Evolutionary conservation across 2,329 filamentous ascomycete species (phyloP), one percentile per base, ranked within the genome.

Genomic region (Neofusicoccum laricinum): DNA sequence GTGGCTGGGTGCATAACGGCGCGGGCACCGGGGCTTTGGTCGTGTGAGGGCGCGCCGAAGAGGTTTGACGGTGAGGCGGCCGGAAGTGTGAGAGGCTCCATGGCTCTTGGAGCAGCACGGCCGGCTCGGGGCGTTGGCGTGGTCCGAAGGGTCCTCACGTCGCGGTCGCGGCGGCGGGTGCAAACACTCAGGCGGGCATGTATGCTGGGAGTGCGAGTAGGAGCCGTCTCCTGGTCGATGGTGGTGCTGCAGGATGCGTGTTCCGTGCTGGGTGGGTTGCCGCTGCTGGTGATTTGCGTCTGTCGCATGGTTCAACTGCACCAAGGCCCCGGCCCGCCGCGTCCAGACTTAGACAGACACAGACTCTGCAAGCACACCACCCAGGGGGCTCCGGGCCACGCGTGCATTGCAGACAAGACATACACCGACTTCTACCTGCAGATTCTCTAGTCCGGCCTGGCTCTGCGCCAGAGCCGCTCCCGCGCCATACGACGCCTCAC

Each of bases 181-280:
- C 15, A 36, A 17, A 21, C 14, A 34, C 40, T 46, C 41, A 59
- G 55, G 40, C 53, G 40, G 55, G 25, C 55, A 59, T 59, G 55
- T 59, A 59, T 25, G 55, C 55, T 19, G n/a, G 38, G 30, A 32
- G 55, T n/a, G 30, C 25, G 55, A 46, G 41, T 11, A 41, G n/a
- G 30, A 25, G 55, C 19, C 30, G 40, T 46, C 55, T 59, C 55
- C 55, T 59, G 21, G 38, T 59, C 41, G 55, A 38, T 25, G 40
- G 41, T 59, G 55, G 25, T 46, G 55, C 55, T 59, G 55, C 55
- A 59, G 55, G 41, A 45, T 15, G 55, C 55, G 55, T 59, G 55
- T 59, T 46, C 25, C 17, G 41, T 46, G 55, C 41, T 59, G 55
- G 49, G 21, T 51, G 49, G 48, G 25, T 15, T 50, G 25, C 25